A percentile compares a stretch with the other conserved stretches of the same genome.
phyloP scores from a whole-genome alignment of 2,329 filamentous ascomycete genomes.

The Fusarium nurragi region DNA sequence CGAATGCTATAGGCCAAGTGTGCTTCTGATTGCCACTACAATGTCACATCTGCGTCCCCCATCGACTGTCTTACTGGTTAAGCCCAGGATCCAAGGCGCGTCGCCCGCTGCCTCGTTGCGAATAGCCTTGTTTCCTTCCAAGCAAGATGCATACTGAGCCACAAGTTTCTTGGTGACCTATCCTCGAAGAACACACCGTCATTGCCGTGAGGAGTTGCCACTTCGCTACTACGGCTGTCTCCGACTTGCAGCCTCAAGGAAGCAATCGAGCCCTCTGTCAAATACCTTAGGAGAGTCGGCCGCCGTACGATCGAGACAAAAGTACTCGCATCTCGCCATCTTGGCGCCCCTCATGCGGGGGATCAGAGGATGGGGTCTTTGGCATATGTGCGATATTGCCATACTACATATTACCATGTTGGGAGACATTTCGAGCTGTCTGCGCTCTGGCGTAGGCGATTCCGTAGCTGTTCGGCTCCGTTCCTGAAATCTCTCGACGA shows the following conservation, averaged over 20 bases:
- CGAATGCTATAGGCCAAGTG: conserved; percentile 15
- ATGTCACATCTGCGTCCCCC: conserved; percentile 16
- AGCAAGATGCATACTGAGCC: conserved; percentile 26
- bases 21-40: conserved; percentile 17
- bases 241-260: background rate
- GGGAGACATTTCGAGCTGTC: conserved; percentile 24
- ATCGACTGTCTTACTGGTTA: conserved; percentile 3
- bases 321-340: conserved; percentile 4
- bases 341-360: conserved; percentile 35
- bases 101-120: conserved; percentile 26
- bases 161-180: conserved; percentile 14
- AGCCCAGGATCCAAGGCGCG: conserved; percentile 18
- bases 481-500: conserved; percentile 33
- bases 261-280: conserved; percentile 7
- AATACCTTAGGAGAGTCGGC: background rate
- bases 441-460: conserved; percentile 36
- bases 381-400: conserved; percentile 32
- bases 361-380: conserved; percentile 36
- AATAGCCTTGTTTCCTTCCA: conserved; percentile 36
- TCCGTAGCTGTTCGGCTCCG: conserved; percentile 38
- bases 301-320: conserved; percentile 21
- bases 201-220: conserved; percentile 6
- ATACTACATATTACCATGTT: conserved; percentile 17
- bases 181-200: conserved; percentile 12
- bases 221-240: conserved; percentile 15